Percentiles rank a stretch among this genome's conserved stretches.
phyloP scores from a whole-genome alignment of 805 yeast species.

The Candida loeiensis region DNA sequence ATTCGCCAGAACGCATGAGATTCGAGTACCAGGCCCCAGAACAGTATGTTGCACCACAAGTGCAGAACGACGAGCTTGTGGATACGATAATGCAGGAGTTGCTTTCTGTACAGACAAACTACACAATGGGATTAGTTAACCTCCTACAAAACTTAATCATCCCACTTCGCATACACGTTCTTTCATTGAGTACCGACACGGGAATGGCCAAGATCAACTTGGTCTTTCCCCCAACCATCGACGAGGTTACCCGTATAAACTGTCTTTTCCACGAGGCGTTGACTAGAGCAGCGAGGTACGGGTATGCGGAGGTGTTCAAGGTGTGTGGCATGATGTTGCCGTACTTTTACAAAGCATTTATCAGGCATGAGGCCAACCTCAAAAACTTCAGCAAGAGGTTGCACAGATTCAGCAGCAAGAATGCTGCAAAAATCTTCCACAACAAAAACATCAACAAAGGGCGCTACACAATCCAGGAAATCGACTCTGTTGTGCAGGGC shows the following conservation, averaged over 20 bases:
- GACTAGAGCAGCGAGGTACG: conserved; percentile 60
- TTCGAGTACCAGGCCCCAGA: conserved; percentile 62
- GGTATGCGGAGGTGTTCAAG: conserved; percentile 70
- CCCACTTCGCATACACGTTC: conserved; percentile 68
- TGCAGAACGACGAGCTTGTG: conserved; percentile 19
- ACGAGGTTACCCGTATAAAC: conserved; percentile 86
- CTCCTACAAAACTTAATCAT: conserved; percentile 75
- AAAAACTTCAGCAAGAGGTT: conserved; percentile 57
- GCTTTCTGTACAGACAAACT: conserved; percentile 66
- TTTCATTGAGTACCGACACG: conserved; percentile 50
- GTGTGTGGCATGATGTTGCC: conserved; percentile 84
- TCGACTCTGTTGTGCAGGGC: conserved; percentile 54
- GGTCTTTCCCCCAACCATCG: conserved; percentile 91
- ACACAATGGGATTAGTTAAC: conserved; percentile 66
- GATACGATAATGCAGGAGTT: conserved; percentile 63
- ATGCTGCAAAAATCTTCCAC: conserved; percentile 26
- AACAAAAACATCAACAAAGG: conserved; percentile 29
- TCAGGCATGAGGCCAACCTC: conserved; percentile 92
- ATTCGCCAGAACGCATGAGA: conserved; percentile 86
- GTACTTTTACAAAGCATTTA: conserved; percentile 86
- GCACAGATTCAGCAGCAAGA: conserved; percentile 35
- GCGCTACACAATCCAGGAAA: conserved; percentile 25
- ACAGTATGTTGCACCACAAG: conserved; percentile 1
- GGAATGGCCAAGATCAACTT: conserved; percentile 68
- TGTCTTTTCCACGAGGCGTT: conserved; percentile 78